A percentile compares a stretch with the other conserved stretches of the same genome.
Conservation (phyloP, 495 filamentous ascomycete species). For the Tuber indicum region DNA sequence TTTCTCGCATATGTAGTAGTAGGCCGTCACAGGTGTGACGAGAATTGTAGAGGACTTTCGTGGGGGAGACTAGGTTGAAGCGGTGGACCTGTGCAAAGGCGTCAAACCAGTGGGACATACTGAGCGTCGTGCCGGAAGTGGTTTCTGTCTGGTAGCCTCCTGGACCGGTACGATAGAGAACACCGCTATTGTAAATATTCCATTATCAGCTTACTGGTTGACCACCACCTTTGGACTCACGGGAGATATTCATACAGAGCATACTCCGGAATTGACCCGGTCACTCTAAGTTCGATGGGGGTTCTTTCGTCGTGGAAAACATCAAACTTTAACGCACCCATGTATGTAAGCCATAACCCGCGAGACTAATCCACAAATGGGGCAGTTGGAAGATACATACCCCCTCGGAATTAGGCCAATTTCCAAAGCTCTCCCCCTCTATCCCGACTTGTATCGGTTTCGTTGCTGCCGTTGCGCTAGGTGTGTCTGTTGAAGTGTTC, state of each 20-base stretch:
- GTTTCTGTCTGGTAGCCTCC: conserved; percentile 54
- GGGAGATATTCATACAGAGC: conserved; percentile 33
- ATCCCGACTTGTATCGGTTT: conserved; percentile 5
- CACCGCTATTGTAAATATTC: conserved; percentile 46
- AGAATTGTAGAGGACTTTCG: conserved; percentile 64
- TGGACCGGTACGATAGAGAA: conserved; percentile 67
- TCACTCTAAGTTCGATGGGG: conserved; percentile 50
- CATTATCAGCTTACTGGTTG: background rate
- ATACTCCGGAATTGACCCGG: conserved; percentile 51
- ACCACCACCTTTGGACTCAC: background rate
- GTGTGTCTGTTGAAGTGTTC: background rate
- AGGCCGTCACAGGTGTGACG: conserved; percentile 55
- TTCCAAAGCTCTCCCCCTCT: conserved; percentile 17
- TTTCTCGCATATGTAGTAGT: conserved; percentile 51
- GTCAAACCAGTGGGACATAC: conserved; percentile 69
- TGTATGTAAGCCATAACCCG: conserved; percentile 11
- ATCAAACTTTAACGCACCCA: conserved; percentile 48
- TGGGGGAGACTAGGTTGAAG: conserved; percentile 56
- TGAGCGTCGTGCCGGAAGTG: conserved; percentile 52
- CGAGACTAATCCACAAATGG: background rate
- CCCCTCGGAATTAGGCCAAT: conserved; percentile 38
- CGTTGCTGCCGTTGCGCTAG: background rate
- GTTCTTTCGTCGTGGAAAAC: conserved; percentile 48
- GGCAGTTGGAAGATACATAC: conserved; percentile 17
- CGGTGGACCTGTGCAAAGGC: conserved; percentile 68